These are phyloP conservation scores for Lophium mytilinum DNA, from an alignment of 495 filamentous ascomycete genomes.

Conservation along the genomic window DNA sequence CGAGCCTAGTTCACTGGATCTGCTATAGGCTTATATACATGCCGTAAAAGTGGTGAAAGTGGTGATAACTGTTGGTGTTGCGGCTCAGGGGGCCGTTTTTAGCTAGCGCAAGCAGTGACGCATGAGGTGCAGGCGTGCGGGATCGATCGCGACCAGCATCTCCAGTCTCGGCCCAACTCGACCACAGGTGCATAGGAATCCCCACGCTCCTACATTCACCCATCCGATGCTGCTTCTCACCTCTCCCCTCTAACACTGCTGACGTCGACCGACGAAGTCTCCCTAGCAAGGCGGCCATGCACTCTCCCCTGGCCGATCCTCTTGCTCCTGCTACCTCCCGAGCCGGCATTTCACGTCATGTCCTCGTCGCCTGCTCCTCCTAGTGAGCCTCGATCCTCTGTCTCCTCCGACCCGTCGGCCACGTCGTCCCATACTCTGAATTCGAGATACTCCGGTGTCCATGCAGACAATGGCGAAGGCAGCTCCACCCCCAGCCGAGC, in stretches of 20 bases:
- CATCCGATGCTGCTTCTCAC: neutral
- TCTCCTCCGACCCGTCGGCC: slow-evolving; percentile 12
- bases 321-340: neutral
- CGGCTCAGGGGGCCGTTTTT: too few species aligned
- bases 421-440: slow-evolving; percentile 13
- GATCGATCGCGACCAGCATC: too few species aligned
- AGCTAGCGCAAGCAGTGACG: too few species aligned
- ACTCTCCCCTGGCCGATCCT: neutral
- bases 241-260: neutral
- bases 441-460: slow-evolving; percentile 10
- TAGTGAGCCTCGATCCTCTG: slow-evolving; percentile 15
- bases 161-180: too few species aligned
- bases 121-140: too few species aligned
- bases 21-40: too few species aligned
- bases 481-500: slow-evolving; percentile 15
- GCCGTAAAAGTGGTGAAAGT: too few species aligned
- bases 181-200: neutral
- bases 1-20: too few species aligned
- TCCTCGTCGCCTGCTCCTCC: slow-evolving; percentile 5
- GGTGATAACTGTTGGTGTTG: too few species aligned
- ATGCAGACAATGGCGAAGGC: slow-evolving; percentile 19
- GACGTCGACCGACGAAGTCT: neutral
- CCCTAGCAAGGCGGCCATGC: neutral
- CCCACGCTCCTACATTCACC: neutral
- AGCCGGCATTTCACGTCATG: slow-evolving; percentile 6